These are phyloP conservation scores for Orbilia javanica DNA, from an alignment of 2,329 filamentous ascomycete species.

Conservation along the genomic window DNA sequence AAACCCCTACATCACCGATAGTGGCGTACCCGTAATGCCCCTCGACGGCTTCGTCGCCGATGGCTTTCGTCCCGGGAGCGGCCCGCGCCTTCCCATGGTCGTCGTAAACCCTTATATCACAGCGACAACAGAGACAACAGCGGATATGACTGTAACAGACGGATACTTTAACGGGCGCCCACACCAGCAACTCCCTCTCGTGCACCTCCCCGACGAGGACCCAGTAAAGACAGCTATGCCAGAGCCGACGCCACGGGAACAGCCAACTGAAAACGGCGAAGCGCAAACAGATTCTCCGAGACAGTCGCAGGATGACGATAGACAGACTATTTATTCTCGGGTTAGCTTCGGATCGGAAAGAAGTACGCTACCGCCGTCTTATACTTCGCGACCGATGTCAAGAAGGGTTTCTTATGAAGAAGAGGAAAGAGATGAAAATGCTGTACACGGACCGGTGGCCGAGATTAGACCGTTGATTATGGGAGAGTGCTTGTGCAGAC, in stretches of 20 bases:
- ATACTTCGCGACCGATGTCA: constrained; percentile 43
- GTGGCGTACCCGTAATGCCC: constrained; percentile 1
- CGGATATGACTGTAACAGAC: constrained; percentile 52
- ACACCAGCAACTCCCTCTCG: constrained; percentile 49
- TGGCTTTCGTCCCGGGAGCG: constrained; percentile 36
- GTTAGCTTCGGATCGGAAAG: constrained; percentile 56
- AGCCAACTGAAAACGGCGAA: not conserved
- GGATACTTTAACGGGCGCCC: constrained; percentile 57
- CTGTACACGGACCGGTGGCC: not conserved
- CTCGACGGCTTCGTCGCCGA: constrained; percentile 47
- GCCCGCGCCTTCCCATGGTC: constrained; percentile 30
- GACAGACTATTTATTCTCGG: constrained; percentile 50
- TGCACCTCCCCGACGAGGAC: constrained; percentile 49
- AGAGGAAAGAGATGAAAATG: constrained; percentile 12
- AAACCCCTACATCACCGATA: constrained; percentile 53
- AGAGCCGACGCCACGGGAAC: constrained; percentile 2
- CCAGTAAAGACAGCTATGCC: constrained; percentile 56
- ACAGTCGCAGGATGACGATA: constrained; percentile 40
- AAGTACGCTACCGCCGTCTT: constrained; percentile 55
- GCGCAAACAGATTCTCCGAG: constrained; percentile 1
- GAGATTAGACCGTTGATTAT: constrained; percentile 42
- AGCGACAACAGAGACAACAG: constrained; percentile 50
- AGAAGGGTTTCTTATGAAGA: constrained; percentile 53
- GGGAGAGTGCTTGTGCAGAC: constrained; percentile 43
- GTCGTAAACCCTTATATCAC: constrained; percentile 53